Percentiles rank a stretch among this genome's conserved stretches.
Evolutionary conservation across 805 yeast genomes (phyloP).

Genomic region (Candida oleophila): DNA sequence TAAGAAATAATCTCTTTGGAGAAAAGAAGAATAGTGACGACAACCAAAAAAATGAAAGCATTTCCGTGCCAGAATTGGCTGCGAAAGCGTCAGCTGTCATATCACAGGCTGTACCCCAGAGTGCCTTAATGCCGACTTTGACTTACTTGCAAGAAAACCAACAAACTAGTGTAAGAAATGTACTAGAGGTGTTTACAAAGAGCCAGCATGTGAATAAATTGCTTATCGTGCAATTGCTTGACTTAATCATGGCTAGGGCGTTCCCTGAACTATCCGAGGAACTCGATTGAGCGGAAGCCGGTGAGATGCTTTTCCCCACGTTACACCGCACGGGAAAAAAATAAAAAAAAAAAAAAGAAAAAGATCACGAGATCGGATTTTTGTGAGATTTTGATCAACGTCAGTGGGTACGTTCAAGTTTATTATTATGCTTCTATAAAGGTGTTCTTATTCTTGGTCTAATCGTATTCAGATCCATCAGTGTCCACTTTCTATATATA

Average conservation of each 20-base stretch:
- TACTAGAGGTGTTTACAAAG: background rate
- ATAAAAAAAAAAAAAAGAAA: no score
- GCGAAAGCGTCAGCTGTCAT: background rate
- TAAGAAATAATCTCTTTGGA: background rate
- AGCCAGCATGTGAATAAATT: constrained; percentile 19
- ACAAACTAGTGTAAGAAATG: background rate
- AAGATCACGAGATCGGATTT: background rate
- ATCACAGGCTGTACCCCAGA: background rate
- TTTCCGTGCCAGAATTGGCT: background rate
- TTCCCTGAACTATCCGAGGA: constrained; percentile 22
- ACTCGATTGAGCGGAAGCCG: background rate
- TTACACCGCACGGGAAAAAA: background rate
- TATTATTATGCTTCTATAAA: no score
- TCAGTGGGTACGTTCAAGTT: no score
- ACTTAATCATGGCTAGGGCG: constrained; percentile 17
- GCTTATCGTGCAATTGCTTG: constrained; percentile 20
- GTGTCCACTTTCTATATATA: no score
- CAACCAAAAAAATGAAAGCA: background rate
- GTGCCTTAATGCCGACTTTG: background rate
- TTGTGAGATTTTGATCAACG: background rate
- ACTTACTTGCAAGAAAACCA: background rate
- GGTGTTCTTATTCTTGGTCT: no score
- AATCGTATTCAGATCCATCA: no score
- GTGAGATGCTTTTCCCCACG: background rate
- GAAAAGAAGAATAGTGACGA: background rate